These are phyloP conservation scores for Mortierella sp. DNA, from an alignment of 371 early-diverging fungal species.

Conservation along the genomic window DNA sequence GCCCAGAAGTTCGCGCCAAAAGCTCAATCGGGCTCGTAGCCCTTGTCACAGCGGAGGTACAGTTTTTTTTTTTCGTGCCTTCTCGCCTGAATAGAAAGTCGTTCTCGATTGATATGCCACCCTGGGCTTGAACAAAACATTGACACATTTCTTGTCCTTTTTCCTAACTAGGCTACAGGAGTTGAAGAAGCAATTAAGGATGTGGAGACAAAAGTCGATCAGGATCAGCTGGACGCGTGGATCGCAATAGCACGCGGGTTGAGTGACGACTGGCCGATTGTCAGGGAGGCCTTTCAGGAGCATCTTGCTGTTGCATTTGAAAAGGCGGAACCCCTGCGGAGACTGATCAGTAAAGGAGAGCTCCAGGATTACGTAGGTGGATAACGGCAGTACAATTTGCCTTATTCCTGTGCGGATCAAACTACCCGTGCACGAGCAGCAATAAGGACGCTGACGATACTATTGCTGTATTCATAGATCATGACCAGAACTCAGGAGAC, in stretches of 20 bases:
- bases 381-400: background rate
- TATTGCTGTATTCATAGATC: background rate
- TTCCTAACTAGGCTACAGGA: background rate
- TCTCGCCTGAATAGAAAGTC: background rate
- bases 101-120: background rate
- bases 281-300: slow-evolving; percentile 45
- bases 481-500: background rate
- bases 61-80: background rate
- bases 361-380: slow-evolving; percentile 31
- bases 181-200: background rate
- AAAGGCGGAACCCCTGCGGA: background rate
- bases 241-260: slow-evolving; percentile 20
- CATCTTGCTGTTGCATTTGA: slow-evolving; percentile 20
- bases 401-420: background rate
- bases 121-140: background rate
- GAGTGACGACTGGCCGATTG: slow-evolving; percentile 44
- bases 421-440: background rate
- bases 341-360: background rate
- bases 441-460: background rate
- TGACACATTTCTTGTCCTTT: background rate
- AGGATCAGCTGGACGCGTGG: slow-evolving; percentile 22
- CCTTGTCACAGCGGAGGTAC: slow-evolving; percentile 25
- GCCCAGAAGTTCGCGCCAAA: slow-evolving; percentile 46
- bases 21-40: slow-evolving; percentile 37
- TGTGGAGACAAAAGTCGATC: background rate